Percentiles rank a stretch among this genome's conserved stretches.
phyloP scores from a whole-genome alignment of 768 basidiomycete genomes.

The Lentinula detonsa region DNA sequence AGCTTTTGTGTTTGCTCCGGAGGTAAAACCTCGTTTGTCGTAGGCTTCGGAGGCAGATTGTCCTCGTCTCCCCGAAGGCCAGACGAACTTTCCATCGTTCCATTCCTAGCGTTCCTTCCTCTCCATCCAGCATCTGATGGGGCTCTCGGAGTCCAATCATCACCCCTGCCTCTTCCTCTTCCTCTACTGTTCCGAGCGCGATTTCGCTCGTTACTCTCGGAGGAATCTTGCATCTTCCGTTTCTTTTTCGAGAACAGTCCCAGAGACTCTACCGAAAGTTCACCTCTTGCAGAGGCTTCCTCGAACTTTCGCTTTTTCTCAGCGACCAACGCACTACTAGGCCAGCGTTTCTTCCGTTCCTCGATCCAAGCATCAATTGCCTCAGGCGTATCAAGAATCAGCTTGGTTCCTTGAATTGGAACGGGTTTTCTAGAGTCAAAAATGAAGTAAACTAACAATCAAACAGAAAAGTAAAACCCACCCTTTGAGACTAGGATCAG shows the following conservation, averaged over 20 bases:
- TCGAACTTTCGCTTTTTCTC: conserved; percentile 79
- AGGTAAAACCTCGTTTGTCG: not conserved
- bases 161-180: conserved; percentile 25
- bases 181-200: conserved; percentile 11
- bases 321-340: conserved; percentile 57
- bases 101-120: conserved; percentile 18
- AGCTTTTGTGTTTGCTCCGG: not conserved
- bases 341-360: conserved; percentile 85
- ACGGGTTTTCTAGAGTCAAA: conserved; percentile 50
- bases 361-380: conserved; percentile 80
- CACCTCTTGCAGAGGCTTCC: conserved; percentile 78
- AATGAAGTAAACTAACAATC: conserved; percentile 2
- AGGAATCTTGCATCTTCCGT: conserved; percentile 19
- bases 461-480: conserved; percentile 21
- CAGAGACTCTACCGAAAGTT: conserved; percentile 48
- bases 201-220: conserved; percentile 8
- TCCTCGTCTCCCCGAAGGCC: not conserved
- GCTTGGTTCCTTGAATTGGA: conserved; percentile 72
- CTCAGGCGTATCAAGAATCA: conserved; percentile 77
- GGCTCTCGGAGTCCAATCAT: conserved; percentile 21
- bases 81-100: not conserved
- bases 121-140: conserved; percentile 22
- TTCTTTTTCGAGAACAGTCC: conserved; percentile 37
- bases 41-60: not conserved
- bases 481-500: conserved; percentile 80